Evolutionary conservation across 208 protist genomes (phyloP).

Genomic region (Leishmania guyanensis): DNA sequence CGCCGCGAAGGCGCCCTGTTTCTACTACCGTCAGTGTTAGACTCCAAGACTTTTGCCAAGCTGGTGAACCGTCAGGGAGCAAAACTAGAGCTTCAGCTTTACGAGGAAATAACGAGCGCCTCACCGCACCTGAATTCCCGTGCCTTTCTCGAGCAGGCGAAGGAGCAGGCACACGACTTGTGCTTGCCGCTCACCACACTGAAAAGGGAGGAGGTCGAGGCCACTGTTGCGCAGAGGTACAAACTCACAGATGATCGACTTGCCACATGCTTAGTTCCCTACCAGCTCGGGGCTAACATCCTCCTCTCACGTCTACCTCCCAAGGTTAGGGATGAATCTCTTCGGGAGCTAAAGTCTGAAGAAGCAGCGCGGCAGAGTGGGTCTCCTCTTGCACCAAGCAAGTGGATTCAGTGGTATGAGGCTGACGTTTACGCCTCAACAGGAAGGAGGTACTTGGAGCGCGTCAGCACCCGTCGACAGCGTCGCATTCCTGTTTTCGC

Average conservation of each 20-base stretch:
- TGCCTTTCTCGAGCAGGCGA: conserved; percentile 42
- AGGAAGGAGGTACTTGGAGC: conserved; percentile 59
- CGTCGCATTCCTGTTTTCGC: conserved; percentile 74
- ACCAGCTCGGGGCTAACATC: conserved; percentile 81
- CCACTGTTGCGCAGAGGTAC: conserved; percentile 55
- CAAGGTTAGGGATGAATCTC: conserved; percentile 38
- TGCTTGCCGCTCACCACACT: conserved; percentile 54
- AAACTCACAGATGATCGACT: conserved; percentile 61
- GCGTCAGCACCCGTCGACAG: conserved; percentile 33
- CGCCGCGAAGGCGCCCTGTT: conserved; percentile 44
- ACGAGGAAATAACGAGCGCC: conserved; percentile 24
- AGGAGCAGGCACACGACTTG: conserved; percentile 31
- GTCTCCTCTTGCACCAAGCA: conserved; percentile 18
- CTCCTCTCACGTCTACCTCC: conserved; percentile 74
- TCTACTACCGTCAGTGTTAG: conserved; percentile 76
- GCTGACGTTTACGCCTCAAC: conserved; percentile 82
- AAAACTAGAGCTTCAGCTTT: conserved; percentile 44
- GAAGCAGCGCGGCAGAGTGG: conserved; percentile 37
- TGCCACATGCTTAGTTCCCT: conserved; percentile 88
- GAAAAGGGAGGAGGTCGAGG: conserved; percentile 65
- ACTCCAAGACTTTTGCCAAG: conserved; percentile 60
- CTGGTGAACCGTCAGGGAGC: conserved; percentile 51
- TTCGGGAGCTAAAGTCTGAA: conserved; percentile 59
- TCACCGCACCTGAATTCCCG: conserved; percentile 37
- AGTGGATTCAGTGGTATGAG: conserved; percentile 81